These are phyloP conservation scores for Prunus dulcis DNA, from an alignment of 306 rosid genomes.

Conservation along the genomic window DNA sequence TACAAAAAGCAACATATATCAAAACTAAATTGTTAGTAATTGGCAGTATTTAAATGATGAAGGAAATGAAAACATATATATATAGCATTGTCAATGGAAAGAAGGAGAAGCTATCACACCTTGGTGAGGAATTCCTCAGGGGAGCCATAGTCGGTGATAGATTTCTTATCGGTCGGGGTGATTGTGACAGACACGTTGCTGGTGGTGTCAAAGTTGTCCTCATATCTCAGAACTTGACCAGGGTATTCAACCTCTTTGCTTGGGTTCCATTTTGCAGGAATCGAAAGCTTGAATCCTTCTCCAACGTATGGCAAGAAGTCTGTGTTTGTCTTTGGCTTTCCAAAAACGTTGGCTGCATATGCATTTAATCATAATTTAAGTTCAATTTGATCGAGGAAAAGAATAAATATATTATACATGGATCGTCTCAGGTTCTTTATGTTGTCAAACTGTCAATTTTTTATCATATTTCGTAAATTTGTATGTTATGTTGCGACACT, in stretches of 20 bases:
- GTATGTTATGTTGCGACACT: too few species aligned
- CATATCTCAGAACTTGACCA: slow-evolving; percentile 86
- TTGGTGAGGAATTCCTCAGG: slow-evolving; percentile 72
- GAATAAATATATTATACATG: neutral
- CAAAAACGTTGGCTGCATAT: slow-evolving; percentile 88
- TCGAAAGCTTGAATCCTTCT: slow-evolving; percentile 70
- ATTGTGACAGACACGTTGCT: slow-evolving; percentile 62
- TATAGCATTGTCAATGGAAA: neutral
- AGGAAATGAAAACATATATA: neutral
- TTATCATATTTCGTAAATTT: too few species aligned
- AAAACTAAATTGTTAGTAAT: slow-evolving; percentile 21
- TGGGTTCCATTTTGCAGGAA: slow-evolving; percentile 94
- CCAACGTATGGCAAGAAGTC: slow-evolving; percentile 77
- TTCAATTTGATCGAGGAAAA: neutral
- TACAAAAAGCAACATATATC: slow-evolving; percentile 26
- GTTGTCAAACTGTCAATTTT: neutral
- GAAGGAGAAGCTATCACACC: slow-evolving; percentile 32
- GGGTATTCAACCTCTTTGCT: slow-evolving; percentile 85
- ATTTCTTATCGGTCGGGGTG: slow-evolving; percentile 75
- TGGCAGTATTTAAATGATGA: neutral
- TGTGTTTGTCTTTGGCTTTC: slow-evolving; percentile 87
- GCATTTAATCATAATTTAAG: slow-evolving; percentile 11
- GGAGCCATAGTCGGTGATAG: slow-evolving; percentile 80
- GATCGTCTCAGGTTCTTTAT: neutral
- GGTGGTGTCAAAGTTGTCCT: slow-evolving; percentile 81